Conservation (phyloP, 2,329 filamentous ascomycete species). For the Sporothrix curviconia region DNA sequence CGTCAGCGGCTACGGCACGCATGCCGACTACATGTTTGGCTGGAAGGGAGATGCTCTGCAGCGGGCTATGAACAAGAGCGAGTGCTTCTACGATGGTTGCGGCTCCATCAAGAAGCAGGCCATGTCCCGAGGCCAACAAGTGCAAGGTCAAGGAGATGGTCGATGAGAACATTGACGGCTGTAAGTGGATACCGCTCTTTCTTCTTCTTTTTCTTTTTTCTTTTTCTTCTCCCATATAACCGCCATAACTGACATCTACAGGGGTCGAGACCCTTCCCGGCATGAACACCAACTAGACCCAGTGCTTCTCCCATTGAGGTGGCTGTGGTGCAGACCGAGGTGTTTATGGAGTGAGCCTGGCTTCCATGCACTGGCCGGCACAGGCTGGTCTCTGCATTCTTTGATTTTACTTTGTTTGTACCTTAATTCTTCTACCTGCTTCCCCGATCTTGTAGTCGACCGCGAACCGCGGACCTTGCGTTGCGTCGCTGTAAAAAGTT, state of each 20-base stretch:
- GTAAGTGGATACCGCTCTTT: slow-evolving; percentile 24
- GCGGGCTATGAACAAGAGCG: slow-evolving; percentile 28
- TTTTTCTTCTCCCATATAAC: background rate
- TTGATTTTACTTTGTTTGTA: background rate
- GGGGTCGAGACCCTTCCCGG: slow-evolving; percentile 5
- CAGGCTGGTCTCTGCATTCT: background rate
- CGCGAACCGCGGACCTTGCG: too few relatives aligned
- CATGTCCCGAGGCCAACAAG: slow-evolving; percentile 26
- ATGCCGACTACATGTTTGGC: slow-evolving; percentile 30
- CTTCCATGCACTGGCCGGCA: background rate
- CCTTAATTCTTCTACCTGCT: background rate
- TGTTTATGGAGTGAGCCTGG: background rate
- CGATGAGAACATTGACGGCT: slow-evolving; percentile 28
- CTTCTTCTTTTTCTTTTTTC: background rate
- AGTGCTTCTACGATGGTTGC: slow-evolving; percentile 34
- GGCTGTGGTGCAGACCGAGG: too few relatives aligned
- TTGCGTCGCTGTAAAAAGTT: too few relatives aligned
- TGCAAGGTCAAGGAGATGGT: slow-evolving; percentile 27
- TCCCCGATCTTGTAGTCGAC: background rate
- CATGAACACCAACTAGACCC: background rate
- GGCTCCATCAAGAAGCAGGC: slow-evolving; percentile 29
- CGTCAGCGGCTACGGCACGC: slow-evolving; percentile 27
- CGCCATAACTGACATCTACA: slow-evolving; percentile 2
- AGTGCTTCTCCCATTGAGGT: too few relatives aligned
- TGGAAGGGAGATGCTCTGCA: slow-evolving; percentile 27